Evolutionary conservation across 495 filamentous ascomycete species (phyloP), one percentile per base, ranked within the genome.

Genomic region (Penicillium ucsense): DNA sequence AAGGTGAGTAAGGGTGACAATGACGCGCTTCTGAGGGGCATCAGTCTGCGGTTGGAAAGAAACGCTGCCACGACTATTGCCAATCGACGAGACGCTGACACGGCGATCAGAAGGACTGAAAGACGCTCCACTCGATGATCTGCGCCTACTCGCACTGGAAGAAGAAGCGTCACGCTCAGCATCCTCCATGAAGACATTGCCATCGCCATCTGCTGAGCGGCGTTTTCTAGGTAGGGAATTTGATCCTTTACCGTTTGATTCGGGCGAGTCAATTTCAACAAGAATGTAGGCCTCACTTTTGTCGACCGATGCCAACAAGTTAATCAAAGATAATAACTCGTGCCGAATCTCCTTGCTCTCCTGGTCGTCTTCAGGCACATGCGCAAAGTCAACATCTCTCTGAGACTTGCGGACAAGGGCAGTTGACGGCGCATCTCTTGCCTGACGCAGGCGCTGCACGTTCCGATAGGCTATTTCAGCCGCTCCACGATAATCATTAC

Each of bases 401-500:
- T 50, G 61, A 53, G 50, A 46, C 49, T 60, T 63, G 51, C 56
- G 60, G 33, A 50, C 49, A 60, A 63, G 47, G 56, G 71, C 78
- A 60, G 60, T 70, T 59, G 64, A 77, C 48, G 48, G 68, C 52
- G 48, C 51, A 64, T 65, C 71, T 62, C 63, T 66, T 63, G 70
- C 74, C 73, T 70, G 52, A 8, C 74, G 76, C 8, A 78, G 67
- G 37, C 76, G 75, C 54, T 82, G 78, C 9, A 86, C 71, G 11
- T 74, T 73, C 41, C 81, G 74, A 35, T 89, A 74, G 28, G 94
- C 75, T 38, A 89, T 77, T 38, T 83, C 78, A 0, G 92, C 89
- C 3, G 87, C 92, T 41, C 91, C 92, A 35, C 90, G 86, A 67
- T 86, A 92, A 62, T 98, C 87, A 46, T 79, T 76, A 43, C 82